These are phyloP conservation scores for Talaromyces sp. DNA, from an alignment of 2,329 filamentous ascomycete species.

Conservation along the genomic window DNA sequence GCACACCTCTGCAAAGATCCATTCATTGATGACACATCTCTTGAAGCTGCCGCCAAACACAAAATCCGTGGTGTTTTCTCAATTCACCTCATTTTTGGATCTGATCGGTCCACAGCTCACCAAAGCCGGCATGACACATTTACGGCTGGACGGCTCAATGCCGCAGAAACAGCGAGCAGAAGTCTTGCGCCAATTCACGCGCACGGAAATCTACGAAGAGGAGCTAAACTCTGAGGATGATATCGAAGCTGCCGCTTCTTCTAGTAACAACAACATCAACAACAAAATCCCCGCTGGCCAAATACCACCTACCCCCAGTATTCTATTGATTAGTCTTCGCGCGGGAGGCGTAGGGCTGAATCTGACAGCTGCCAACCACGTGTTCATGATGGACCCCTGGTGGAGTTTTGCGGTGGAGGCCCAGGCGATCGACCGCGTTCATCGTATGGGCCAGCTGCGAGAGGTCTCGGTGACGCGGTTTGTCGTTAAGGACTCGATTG, in stretches of 20 bases:
- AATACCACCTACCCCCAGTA: conserved; percentile 26
- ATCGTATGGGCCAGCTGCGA: conserved; percentile 88
- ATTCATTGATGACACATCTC: conserved; percentile 71
- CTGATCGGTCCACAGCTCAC: conserved; percentile 79
- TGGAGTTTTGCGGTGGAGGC: conserved; percentile 97
- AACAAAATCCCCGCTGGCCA: conserved; percentile 7
- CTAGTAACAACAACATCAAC: background rate
- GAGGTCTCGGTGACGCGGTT: conserved; percentile 86
- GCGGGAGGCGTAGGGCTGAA: conserved; percentile 95
- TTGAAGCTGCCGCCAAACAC: conserved; percentile 64
- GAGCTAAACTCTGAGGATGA: conserved; percentile 33
- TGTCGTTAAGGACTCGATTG: conserved; percentile 84
- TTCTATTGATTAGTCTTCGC: conserved; percentile 78
- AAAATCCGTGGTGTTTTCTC: conserved; percentile 92
- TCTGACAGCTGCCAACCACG: conserved; percentile 78
- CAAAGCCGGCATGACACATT: conserved; percentile 66
- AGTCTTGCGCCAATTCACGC: conserved; percentile 70
- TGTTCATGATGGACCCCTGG: conserved; percentile 99
- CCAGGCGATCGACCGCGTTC: conserved; percentile 94
- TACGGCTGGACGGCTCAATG: conserved; percentile 92
- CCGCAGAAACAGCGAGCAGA: conserved; percentile 76
- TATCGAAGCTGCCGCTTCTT: conserved; percentile 13
- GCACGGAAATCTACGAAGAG: conserved; percentile 31
- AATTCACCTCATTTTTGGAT: conserved; percentile 94
- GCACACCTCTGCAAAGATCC: conserved; percentile 74